A percentile compares a stretch with the other conserved stretches of the same genome.
Evolutionary conservation across 345 rosid genomes (phyloP).

Genomic region (Zanthoxylum bungeanum): DNA sequence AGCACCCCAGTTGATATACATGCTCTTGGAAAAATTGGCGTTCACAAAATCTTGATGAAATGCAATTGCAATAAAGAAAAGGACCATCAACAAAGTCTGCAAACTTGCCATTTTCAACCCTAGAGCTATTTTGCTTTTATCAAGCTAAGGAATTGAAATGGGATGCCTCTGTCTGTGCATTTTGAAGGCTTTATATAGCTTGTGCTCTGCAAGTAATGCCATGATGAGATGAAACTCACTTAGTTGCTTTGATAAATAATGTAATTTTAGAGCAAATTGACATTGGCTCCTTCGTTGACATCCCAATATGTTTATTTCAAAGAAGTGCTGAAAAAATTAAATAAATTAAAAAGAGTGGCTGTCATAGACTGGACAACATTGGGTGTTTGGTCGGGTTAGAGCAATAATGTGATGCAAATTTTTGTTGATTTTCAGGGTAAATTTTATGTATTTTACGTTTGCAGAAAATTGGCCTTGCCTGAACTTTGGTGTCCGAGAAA

Average conservation of each 20-base stretch:
- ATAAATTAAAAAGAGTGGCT: not conserved
- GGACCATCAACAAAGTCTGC: conserved; percentile 20
- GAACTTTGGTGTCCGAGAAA: not conserved
- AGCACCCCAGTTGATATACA: conserved; percentile 62
- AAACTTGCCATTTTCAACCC: conserved; percentile 38
- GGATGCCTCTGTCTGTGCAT: conserved; percentile 17
- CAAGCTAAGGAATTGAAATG: conserved; percentile 10
- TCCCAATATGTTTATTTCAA: not conserved
- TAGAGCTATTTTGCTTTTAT: conserved; percentile 1
- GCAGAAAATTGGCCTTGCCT: not conserved
- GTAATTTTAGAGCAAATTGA: not conserved
- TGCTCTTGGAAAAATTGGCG: conserved; percentile 49
- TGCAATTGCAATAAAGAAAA: conserved; percentile 29
- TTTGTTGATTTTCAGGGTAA: not conserved
- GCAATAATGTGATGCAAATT: not conserved
- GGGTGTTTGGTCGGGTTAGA: not conserved
- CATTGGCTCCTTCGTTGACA: conserved; percentile 13
- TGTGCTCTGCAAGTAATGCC: conserved; percentile 4
- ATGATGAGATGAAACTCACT: not conserved
- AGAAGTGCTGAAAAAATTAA: not conserved
- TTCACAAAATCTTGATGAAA: conserved; percentile 34
- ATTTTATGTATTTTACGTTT: not conserved
- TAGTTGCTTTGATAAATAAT: not conserved
- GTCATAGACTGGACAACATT: not conserved
- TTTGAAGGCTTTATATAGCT: conserved; percentile 15